Percentiles rank a stretch among this genome's conserved stretches.
phyloP scores from a whole-genome alignment of 495 filamentous ascomycete species.

The Tuber microsphaerosporum region DNA sequence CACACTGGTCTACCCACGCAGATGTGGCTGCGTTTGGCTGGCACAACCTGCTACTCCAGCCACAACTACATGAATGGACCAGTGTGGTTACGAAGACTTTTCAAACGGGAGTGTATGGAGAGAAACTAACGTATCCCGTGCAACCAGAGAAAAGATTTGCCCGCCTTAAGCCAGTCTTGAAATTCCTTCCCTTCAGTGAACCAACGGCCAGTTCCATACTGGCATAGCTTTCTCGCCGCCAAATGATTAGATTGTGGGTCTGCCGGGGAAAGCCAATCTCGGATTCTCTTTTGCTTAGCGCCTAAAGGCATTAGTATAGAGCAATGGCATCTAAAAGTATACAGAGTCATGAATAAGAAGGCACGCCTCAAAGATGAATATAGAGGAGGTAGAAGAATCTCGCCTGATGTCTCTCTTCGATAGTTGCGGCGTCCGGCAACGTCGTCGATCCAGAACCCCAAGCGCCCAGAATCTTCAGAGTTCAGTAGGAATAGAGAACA shows the following conservation, averaged over 20 bases:
- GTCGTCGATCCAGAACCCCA: not conserved
- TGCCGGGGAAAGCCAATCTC: constrained; percentile 2
- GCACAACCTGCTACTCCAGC: no score
- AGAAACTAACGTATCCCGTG: constrained; percentile 26
- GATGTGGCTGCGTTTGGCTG: no score
- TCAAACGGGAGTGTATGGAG: no score
- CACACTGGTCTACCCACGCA: no score
- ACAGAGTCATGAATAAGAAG: not conserved
- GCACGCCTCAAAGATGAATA: not conserved
- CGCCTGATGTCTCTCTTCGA: not conserved
- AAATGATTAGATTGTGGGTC: constrained; percentile 15
- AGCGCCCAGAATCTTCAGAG: not conserved
- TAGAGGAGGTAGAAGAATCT: not conserved
- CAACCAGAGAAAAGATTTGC: constrained; percentile 19
- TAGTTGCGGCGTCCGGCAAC: not conserved
- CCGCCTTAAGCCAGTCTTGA: constrained; percentile 9
- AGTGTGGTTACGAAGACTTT: no score
- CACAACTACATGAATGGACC: no score
- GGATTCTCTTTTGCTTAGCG: not conserved
- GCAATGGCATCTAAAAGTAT: not conserved
- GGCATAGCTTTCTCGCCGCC: constrained; percentile 10
- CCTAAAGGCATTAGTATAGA: not conserved
- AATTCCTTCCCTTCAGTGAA: constrained; percentile 12
- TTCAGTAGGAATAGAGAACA: not conserved
- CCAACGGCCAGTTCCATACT: constrained; percentile 20